Conservation (phyloP, 768 basidiomycete species). For the Neoboletus subvelutipes region DNA sequence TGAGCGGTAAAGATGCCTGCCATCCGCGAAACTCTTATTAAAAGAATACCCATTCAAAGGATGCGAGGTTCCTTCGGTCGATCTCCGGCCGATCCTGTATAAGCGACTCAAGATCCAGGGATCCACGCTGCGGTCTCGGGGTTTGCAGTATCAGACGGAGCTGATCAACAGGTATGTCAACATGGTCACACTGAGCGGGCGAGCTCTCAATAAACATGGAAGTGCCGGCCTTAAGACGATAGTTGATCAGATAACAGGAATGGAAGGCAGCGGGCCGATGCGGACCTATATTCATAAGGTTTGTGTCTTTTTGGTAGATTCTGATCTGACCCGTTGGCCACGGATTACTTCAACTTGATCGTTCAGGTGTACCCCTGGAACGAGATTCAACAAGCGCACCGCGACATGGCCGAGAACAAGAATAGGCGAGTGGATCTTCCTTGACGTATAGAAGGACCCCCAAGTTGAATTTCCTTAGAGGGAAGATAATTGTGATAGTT, state of each 20-base stretch:
- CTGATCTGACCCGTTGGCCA: conserved; percentile 12
- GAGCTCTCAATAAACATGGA: background rate
- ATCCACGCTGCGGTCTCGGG: conserved; percentile 78
- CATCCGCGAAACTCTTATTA: conserved; percentile 21
- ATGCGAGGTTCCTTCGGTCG: conserved; percentile 45
- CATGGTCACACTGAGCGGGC: background rate
- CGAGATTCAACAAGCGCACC: conserved; percentile 75
- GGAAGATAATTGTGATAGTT: conserved; percentile 34
- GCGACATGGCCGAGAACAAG: conserved; percentile 79
- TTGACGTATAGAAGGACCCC: background rate
- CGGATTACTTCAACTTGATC: conserved; percentile 4
- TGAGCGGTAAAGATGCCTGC: conserved; percentile 55
- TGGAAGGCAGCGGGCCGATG: conserved; percentile 56
- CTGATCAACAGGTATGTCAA: conserved; percentile 55
- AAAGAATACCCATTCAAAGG: conserved; percentile 41
- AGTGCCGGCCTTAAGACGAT: conserved; percentile 54
- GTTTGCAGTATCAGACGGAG: conserved; percentile 72
- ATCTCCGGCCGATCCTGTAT: conserved; percentile 67
- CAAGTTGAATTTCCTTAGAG: conserved; percentile 18
- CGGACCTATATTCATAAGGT: conserved; percentile 81
- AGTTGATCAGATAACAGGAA: conserved; percentile 57
- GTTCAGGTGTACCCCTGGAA: conserved; percentile 75
- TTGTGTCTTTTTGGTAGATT: conserved; percentile 19
- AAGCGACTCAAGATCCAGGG: conserved; percentile 90
- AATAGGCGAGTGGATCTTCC: conserved; percentile 39